Percentiles rank a stretch among this genome's conserved stretches.
These are phyloP conservation scores for Lanmaoa rubissima DNA, from an alignment of 768 basidiomycete species.

Conservation along the genomic window DNA sequence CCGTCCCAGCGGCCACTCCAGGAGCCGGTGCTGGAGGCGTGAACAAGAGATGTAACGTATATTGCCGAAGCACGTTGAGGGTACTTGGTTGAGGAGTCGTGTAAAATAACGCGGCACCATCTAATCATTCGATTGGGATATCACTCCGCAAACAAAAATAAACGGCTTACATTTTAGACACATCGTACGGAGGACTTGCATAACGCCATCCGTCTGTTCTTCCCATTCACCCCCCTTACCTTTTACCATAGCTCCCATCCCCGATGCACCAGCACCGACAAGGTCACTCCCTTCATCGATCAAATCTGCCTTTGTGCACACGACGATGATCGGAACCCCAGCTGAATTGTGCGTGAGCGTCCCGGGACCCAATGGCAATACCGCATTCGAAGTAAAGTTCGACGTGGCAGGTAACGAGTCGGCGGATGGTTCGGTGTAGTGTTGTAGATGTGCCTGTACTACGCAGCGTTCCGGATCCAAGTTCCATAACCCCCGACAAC, in stretches of 20 bases:
- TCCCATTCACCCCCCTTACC: constrained; percentile 93
- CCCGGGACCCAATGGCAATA: constrained; percentile 82
- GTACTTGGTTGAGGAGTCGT: constrained; percentile 80
- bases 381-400: constrained; percentile 56
- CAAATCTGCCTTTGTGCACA: constrained; percentile 89
- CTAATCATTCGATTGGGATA: constrained; percentile 40
- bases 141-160: background rate
- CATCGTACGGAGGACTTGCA: constrained; percentile 92
- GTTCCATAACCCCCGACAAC: background rate
- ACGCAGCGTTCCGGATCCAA: constrained; percentile 2
- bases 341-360: constrained; percentile 83
- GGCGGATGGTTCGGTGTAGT: constrained; percentile 79
- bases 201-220: constrained; percentile 90
- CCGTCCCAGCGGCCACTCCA: constrained; percentile 30
- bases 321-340: constrained; percentile 85
- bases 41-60: constrained; percentile 71
- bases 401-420: constrained; percentile 64
- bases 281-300: constrained; percentile 82
- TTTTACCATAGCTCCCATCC: constrained; percentile 89
- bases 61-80: constrained; percentile 73
- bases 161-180: constrained; percentile 81
- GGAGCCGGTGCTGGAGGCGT: constrained; percentile 58
- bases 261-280: constrained; percentile 64
- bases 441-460: constrained; percentile 90
- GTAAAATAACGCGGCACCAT: constrained; percentile 91